Evolutionary conservation across 805 yeast species (phyloP), one percentile per base, ranked within the genome.

Genomic region (Candida odintsovae): DNA sequence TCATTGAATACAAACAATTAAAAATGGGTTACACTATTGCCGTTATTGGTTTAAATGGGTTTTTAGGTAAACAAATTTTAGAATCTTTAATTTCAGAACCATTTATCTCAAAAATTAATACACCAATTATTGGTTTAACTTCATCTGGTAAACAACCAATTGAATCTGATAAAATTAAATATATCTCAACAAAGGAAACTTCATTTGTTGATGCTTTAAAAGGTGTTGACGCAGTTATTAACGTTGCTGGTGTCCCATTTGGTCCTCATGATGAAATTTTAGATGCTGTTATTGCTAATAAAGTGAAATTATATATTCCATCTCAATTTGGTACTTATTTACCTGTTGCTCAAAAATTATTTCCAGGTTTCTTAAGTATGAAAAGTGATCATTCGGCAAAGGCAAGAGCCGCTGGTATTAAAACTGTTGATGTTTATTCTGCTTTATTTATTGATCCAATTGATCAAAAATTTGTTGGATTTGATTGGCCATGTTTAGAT

Each of bases 271-370:
- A 63, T 28, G 63, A 53, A 1, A 50, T 64, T n/a, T 48, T 72
- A 29, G 76, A 73, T 41, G 70, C 74, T 8, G 72, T 72, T 3
- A 57, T 59, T 10, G 62, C 56, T 26, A 69, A 67, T 43, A 72
- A 73, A 51, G 77, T 79, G 42, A 73, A 74, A 56, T 57, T 78
- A 29, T 80, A 70, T 64, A 72, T 80, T 51, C 83, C 85, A 28
- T 74, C 83, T 2, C 85, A 80, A 54, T 82, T 76, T 54, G 89
- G 87, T 37, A 54, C 68, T 20, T 79, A 78, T 45, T 42, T 71
- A 16, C 57, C 51, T 3, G 64, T 57, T 9, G 59, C 59, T 19
- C 54, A 54, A 4, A 48, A 52, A 19, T 36, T 44, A 20, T 58
- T 69, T 20, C 73, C 78, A 7, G 68, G 66, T 1, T 64, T 75